phyloP scores from a whole-genome alignment of 2,329 filamentous ascomycete genomes.

The Diaporthe sp. region DNA sequence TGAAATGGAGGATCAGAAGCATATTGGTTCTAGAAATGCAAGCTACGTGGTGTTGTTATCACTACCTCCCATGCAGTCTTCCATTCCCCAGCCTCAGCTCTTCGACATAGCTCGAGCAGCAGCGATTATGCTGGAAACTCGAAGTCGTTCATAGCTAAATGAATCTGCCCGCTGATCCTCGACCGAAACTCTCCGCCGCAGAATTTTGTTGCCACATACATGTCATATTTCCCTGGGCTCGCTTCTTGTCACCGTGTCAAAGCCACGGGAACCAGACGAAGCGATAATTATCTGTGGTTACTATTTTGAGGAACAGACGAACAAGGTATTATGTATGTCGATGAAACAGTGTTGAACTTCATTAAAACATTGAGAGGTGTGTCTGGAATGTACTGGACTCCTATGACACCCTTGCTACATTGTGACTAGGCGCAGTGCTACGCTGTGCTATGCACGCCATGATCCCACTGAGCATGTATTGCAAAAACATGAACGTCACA shows the following conservation, averaged over 20 bases:
- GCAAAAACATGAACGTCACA: too few relatives aligned
- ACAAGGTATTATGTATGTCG: constrained; percentile 65
- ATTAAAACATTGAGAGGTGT: too few relatives aligned
- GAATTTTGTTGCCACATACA: constrained; percentile 70
- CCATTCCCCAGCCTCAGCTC: constrained; percentile 25
- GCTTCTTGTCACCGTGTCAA: constrained; percentile 72
- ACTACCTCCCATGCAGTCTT: not conserved
- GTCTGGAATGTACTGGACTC: too few relatives aligned
- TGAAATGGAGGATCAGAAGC: not conserved
- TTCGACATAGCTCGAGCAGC: constrained; percentile 47
- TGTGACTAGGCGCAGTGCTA: too few relatives aligned
- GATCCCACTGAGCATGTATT: too few relatives aligned
- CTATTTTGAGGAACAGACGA: constrained; percentile 75
- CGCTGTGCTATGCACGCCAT: too few relatives aligned
- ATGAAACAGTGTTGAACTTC: too few relatives aligned
- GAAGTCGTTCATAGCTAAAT: constrained; percentile 76
- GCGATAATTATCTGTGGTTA: constrained; percentile 74
- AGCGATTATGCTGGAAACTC: constrained; percentile 69
- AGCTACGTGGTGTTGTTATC: not conserved
- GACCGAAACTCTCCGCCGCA: constrained; percentile 72
- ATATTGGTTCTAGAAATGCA: not conserved
- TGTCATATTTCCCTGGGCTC: constrained; percentile 63
- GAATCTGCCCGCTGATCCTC: constrained; percentile 76
- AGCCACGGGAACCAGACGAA: constrained; percentile 75
- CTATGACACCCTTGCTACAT: too few relatives aligned